Evolutionary conservation across 108 stramenopile species (phyloP).

Genomic region (Bacterosira constricta): DNA sequence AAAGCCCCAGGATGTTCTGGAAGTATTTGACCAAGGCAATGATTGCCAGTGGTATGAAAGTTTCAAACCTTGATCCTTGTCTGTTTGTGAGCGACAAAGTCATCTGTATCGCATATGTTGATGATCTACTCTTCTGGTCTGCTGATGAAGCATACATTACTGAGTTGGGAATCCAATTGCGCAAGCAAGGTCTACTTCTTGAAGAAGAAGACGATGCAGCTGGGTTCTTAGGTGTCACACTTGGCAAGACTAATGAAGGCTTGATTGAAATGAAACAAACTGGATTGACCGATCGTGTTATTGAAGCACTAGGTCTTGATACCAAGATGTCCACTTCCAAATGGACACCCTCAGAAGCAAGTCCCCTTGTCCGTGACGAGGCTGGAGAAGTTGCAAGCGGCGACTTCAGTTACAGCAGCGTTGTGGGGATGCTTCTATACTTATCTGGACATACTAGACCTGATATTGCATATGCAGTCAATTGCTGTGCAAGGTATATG

Average conservation of each 20-base stretch:
- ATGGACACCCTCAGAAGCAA: slow-evolving; percentile 27
- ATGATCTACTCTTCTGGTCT: not conserved
- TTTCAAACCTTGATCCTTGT: too few species aligned
- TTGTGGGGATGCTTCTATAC: slow-evolving; percentile 60
- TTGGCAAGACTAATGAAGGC: too few species aligned
- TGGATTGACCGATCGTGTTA: slow-evolving; percentile 41
- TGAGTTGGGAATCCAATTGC: not conserved
- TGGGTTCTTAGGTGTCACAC: not conserved
- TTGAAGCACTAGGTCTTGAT: slow-evolving; percentile 36
- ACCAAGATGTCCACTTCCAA: not conserved
- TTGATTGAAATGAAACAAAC: slow-evolving; percentile 41
- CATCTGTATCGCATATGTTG: not conserved
- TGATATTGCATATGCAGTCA: slow-evolving; percentile 48
- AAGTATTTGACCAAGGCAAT: too few species aligned
- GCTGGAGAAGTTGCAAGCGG: slow-evolving; percentile 41
- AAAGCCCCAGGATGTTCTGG: too few species aligned
- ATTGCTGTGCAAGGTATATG: not conserved
- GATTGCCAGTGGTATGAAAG: too few species aligned
- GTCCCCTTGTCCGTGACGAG: slow-evolving; percentile 41
- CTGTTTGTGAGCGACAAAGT: too few species aligned
- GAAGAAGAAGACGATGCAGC: slow-evolving; percentile 29
- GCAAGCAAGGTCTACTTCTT: slow-evolving; percentile 22
- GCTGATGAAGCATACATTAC: not conserved
- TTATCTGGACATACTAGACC: slow-evolving; percentile 47
- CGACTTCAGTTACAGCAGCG: slow-evolving; percentile 37